Percentiles rank a stretch among this genome's conserved stretches.
These are phyloP conservation scores for Cryptococcus hybrid DNA, from an alignment of 1,284 basidiomycete species.

Conservation along the genomic window DNA sequence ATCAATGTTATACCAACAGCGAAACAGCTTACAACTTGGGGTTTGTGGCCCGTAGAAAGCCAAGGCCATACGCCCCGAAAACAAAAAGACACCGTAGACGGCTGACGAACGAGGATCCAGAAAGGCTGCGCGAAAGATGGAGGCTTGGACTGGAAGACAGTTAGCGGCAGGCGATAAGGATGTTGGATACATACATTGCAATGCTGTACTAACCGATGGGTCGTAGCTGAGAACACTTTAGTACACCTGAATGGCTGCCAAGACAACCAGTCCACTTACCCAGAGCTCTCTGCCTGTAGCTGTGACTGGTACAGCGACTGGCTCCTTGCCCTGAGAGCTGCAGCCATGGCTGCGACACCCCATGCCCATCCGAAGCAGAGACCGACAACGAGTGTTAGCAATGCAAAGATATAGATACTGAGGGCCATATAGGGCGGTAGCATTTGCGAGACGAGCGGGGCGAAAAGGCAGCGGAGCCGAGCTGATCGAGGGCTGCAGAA, in stretches of 20 bases:
- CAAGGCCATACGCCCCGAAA: conserved; percentile 63
- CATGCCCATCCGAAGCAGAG: conserved; percentile 72
- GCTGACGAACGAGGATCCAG: conserved; percentile 60
- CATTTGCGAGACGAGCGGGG: conserved; percentile 37
- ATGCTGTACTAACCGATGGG: conserved; percentile 55
- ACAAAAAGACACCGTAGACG: conserved; percentile 70
- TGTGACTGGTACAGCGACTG: conserved; percentile 56
- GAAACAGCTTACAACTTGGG: conserved; percentile 56
- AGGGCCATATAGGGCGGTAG: conserved; percentile 44
- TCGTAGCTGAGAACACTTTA: conserved; percentile 47
- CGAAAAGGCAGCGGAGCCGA: conserved; percentile 42
- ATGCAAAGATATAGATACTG: conserved; percentile 45
- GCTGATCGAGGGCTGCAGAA: conserved; percentile 22
- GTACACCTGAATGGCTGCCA: not conserved
- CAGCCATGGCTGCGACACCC: conserved; percentile 68
- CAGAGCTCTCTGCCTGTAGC: conserved; percentile 54
- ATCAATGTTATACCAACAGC: not conserved
- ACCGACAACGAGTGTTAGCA: conserved; percentile 58
- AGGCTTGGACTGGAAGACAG: conserved; percentile 42
- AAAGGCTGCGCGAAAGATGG: conserved; percentile 65
- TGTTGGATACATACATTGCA: conserved; percentile 47
- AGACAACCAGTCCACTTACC: conserved; percentile 39
- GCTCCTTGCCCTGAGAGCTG: conserved; percentile 60
- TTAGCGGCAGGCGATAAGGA: not conserved
- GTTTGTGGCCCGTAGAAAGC: conserved; percentile 59